Evolutionary conservation across 768 basidiomycete genomes (phyloP), one percentile per base, ranked within the genome.

Genomic region (Panaeolus cyanescens): DNA sequence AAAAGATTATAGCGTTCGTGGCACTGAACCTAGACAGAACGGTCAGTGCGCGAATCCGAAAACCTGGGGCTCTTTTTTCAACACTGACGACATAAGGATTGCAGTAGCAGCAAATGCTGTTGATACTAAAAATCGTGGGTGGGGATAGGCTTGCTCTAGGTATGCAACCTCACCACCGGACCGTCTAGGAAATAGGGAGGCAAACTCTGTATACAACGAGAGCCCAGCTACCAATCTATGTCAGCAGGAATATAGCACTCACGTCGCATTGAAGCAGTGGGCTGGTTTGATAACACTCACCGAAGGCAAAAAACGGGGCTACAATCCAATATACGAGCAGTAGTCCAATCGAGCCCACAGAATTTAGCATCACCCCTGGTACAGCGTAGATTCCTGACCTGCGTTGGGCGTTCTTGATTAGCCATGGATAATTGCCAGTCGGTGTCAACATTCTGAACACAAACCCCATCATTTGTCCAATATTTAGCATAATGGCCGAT

Each of bases 81-180:
- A 57, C 20, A 72, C 75, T 57, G 61, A 78, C 70, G 75, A 77
- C 56, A 74, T 67, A 32, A 79, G 64, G 31, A 79, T 69, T 20
- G 74, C 65, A 9, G 70, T 74, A 19, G 80, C 71, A 3, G 82
- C 81, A 61, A 80, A 83, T 0, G 76, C 66, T 12, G 74, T 76
- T 0, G 82, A 76, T 7, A 84, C 75, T 42, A 83, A 70, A 63
- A 78, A 79, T 31, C 71, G 74, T 3, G 81, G 81, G 30, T 72
- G 68, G 13, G 78, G 78, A 54, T 80, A 83, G 3, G 80, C 79
- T 67, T 79, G 74, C 50, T 81, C 80, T 15, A 82, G 74, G 58
- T 78, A 83, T 4, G 79, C 83, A 12, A 83, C 82, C 64, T 83
- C 80, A 13, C 77, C 83, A 0, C 83, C 83, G 13, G 81, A 80